Evolutionary conservation across 768 basidiomycete genomes (phyloP).

Genomic region (Russula foetens): DNA sequence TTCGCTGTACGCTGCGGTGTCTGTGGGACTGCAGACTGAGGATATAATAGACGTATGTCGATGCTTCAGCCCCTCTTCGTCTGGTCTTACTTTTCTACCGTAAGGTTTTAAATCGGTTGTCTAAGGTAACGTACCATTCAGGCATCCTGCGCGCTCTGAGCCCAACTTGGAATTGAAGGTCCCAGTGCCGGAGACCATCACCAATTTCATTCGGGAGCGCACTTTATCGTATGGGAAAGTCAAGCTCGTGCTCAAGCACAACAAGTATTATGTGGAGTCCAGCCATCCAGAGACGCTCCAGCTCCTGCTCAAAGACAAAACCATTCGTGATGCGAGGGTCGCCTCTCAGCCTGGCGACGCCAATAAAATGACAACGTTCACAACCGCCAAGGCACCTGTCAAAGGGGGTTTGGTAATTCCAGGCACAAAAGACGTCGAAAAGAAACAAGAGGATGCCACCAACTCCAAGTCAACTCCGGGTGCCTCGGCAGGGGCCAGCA

Average conservation of each 20-base stretch:
- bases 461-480: constrained; percentile 29
- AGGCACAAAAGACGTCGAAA: constrained; percentile 68
- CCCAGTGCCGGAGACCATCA: constrained; percentile 83
- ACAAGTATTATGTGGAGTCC: constrained; percentile 96
- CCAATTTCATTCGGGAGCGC: constrained; percentile 82
- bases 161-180: constrained; percentile 43
- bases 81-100: constrained; percentile 28
- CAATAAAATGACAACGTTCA: constrained; percentile 68
- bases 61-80: constrained; percentile 21
- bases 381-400: constrained; percentile 73
- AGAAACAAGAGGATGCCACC: constrained; percentile 56
- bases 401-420: constrained; percentile 81
- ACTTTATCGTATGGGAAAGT: constrained; percentile 98
- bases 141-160: background rate
- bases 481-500: constrained; percentile 22
- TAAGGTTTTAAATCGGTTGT: constrained; percentile 73
- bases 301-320: constrained; percentile 73
- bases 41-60: constrained; percentile 90
- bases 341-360: constrained; percentile 64
- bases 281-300: constrained; percentile 91
- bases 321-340: constrained; percentile 80
- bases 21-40: constrained; percentile 94
- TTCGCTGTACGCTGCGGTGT: constrained; percentile 96
- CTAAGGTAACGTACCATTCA: constrained; percentile 45
- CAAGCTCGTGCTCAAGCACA: constrained; percentile 95